These are phyloP conservation scores for Penstemon davidsonii DNA, from an alignment of 257 asterid genomes.

Conservation along the genomic window DNA sequence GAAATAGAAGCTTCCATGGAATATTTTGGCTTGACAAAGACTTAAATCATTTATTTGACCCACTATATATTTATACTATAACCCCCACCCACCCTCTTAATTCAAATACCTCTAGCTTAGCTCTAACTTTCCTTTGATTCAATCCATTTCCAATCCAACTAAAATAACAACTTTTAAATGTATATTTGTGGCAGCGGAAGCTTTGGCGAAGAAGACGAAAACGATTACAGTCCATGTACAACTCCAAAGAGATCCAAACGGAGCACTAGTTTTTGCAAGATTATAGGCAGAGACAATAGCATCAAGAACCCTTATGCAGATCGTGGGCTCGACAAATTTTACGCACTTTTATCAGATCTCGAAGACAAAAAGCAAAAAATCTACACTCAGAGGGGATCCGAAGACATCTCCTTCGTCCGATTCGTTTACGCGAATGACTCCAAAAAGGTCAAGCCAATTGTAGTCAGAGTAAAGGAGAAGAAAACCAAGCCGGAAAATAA, in stretches of 20 bases:
- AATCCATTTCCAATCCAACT: neutral
- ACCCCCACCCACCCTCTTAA: no score
- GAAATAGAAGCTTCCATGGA: no score
- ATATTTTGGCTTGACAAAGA: no score
- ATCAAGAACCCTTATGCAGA: constrained; percentile 31
- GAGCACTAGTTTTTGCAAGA: neutral
- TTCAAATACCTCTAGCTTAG: no score
- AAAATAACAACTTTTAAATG: neutral
- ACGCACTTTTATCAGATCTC: constrained; percentile 21
- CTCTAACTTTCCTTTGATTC: neutral
- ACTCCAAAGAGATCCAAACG: constrained; percentile 29
- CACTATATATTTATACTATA: no score
- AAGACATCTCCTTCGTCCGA: constrained; percentile 22
- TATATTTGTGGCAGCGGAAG: constrained; percentile 49
- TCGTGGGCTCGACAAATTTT: constrained; percentile 24
- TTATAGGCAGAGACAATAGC: constrained; percentile 19
- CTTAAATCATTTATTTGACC: no score
- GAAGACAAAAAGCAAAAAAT: constrained; percentile 21
- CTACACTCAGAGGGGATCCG: constrained; percentile 20
- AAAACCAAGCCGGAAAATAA: neutral
- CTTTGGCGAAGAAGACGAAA: constrained; percentile 29
- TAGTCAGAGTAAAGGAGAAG: constrained; percentile 19
- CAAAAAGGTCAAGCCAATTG: constrained; percentile 15
- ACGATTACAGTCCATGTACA: constrained; percentile 26
- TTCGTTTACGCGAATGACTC: constrained; percentile 22